Conservation (phyloP, 1,284 basidiomycete species). For the Abortiporus biennis region DNA sequence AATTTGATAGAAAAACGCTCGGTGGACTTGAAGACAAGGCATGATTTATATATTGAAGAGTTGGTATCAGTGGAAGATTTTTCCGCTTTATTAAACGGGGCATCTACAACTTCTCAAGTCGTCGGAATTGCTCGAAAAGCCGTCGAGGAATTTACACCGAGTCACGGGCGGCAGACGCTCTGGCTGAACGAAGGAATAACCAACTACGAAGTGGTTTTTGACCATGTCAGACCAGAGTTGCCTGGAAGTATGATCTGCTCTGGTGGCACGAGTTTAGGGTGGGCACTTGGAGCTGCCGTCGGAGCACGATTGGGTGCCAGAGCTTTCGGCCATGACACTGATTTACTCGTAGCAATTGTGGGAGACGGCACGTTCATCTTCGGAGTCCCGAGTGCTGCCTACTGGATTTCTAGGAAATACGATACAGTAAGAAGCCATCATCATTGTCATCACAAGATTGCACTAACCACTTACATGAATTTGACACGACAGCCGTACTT, state of each 20-base stretch:
- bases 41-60: background rate
- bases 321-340: slow-evolving; percentile 29
- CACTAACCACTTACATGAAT: background rate
- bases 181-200: slow-evolving; percentile 62
- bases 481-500: slow-evolving; percentile 49
- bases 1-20: background rate
- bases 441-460: background rate
- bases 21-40: background rate
- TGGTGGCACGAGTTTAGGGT: slow-evolving; percentile 59
- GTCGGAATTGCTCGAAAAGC: slow-evolving; percentile 40
- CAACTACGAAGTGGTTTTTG: slow-evolving; percentile 48
- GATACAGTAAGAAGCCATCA: slow-evolving; percentile 46
- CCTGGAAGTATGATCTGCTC: slow-evolving; percentile 47
- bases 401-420: slow-evolving; percentile 67
- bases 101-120: slow-evolving; percentile 27
- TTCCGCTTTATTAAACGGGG: background rate
- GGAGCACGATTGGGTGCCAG: slow-evolving; percentile 45
- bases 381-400: slow-evolving; percentile 56
- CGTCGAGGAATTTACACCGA: slow-evolving; percentile 30
- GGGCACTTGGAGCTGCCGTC: slow-evolving; percentile 58
- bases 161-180: slow-evolving; percentile 33
- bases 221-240: slow-evolving; percentile 46
- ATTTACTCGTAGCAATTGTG: slow-evolving; percentile 51
- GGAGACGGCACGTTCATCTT: slow-evolving; percentile 70
- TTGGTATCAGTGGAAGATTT: background rate